phyloP scores from a whole-genome alignment of 2,329 filamentous ascomycete genomes.

The Diaporthe sp. region DNA sequence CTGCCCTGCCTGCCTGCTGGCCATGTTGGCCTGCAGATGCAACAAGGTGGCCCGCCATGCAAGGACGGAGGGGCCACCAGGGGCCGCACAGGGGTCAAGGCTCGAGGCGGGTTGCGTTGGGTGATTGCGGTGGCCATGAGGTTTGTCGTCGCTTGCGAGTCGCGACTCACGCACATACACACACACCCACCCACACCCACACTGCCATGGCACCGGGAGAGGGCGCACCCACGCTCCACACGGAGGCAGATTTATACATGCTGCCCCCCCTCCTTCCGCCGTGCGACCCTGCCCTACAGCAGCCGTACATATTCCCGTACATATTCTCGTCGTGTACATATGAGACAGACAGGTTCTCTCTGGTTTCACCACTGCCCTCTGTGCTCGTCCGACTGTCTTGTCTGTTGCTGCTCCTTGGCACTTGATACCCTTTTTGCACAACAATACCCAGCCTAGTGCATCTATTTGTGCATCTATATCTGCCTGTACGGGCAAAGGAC shows the following conservation, averaged over 20 bases:
- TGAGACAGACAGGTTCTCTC: slow-evolving; percentile 19
- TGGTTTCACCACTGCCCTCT: slow-evolving; percentile 9
- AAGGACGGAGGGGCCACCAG: slow-evolving; percentile 13
- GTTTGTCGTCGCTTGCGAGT: slow-evolving; percentile 27
- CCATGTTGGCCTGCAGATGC: not conserved
- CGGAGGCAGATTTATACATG: slow-evolving; percentile 23
- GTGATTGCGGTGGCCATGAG: not conserved
- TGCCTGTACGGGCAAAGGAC: not conserved
- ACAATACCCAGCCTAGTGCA: not conserved
- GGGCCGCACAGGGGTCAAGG: slow-evolving; percentile 27
- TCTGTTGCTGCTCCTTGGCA: slow-evolving; percentile 4
- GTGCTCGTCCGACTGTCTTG: not conserved
- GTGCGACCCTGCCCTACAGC: slow-evolving; percentile 26
- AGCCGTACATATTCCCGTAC: slow-evolving; percentile 9
- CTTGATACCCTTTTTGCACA: not conserved
- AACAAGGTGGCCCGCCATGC: slow-evolving; percentile 2
- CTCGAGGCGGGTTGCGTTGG: slow-evolving; percentile 4
- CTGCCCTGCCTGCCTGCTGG: not conserved
- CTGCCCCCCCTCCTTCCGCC: slow-evolving; percentile 23
- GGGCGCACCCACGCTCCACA: slow-evolving; percentile 11
- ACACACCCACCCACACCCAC: not conserved
- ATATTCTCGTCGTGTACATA: not conserved
- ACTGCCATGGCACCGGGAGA: not conserved
- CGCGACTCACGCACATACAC: slow-evolving; percentile 18
- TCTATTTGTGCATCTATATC: not conserved